Base-by-base conservation (phyloP, 2,329 filamentous ascomycete genomes). In the Salinomyces thailandicus region DNA sequence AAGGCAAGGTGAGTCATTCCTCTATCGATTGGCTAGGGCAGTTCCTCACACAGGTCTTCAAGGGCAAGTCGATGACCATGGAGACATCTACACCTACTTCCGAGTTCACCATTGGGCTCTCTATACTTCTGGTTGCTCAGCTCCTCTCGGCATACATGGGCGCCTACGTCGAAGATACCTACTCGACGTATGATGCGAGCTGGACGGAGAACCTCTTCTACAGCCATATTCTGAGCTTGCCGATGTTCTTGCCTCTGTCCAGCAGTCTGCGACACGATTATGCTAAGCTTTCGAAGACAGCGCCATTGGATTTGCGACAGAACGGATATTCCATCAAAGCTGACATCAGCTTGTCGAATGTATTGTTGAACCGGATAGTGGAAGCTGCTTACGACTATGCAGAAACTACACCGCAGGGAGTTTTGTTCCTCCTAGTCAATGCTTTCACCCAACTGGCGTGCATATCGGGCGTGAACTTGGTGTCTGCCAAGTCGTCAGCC, bases 131-230 rank as follows among this genome's bases (percentile, higher is more conserved):
- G 31, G 59, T 93, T 24, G 91, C 91, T 1, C 91, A 98, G 62
- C 63, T 93, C 4, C 72, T 96, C 15, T 93, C 86, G 5, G 86
- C 91, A 15, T 81, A 87, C 53, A 95, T 96, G 81, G 91, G 91
- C 4, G 73, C 95, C 18, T 96, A 94, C 58, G 89, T 89, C 0
- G 87, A 98, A 59, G 78, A 86, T 47, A 85, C 87, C 1, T 98
- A 96, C 64, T 73, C 73, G 40, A 73, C 72, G 38, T 86, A 94
- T 59, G 86, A 87, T 5, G 82, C 83, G 18, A 81, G 91, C 59
- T 96, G 91, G 85, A 82, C 81, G 50, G 91, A 96, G 60, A 94
- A 94, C 47, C 71, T 98, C 9, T 96, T 98, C 65, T 98, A 96
- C 66, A 93, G 84, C 15, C 77, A 81, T 47, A 58, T 85, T 5